Evolutionary conservation across 2,329 filamentous ascomycete genomes (phyloP).

Genomic region (Tolypocladium ophioglossoides): DNA sequence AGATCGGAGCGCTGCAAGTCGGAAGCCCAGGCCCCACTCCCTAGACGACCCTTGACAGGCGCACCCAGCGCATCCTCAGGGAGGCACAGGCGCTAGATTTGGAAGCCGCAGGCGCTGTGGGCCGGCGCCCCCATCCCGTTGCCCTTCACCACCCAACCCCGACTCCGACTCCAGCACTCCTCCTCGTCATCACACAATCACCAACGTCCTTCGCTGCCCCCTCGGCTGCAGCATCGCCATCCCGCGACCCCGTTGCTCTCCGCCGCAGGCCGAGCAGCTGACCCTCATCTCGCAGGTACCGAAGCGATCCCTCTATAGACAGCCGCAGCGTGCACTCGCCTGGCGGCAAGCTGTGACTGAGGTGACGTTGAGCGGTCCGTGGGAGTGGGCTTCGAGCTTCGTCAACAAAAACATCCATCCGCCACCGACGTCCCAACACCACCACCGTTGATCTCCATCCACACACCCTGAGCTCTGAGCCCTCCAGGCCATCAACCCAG

Average conservation of each 20-base stretch:
- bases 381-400: neutral
- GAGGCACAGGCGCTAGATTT: too few relatives aligned
- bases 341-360: neutral
- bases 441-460: neutral
- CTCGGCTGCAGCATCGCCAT: slow-evolving; percentile 1
- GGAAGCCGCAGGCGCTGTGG: neutral
- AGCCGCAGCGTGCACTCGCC: neutral
- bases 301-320: neutral
- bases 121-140: neutral
- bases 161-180: neutral
- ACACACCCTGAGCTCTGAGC: slow-evolving; percentile 1
- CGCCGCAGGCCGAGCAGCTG: neutral
- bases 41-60: too few relatives aligned
- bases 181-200: neutral
- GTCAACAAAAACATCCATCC: slow-evolving; percentile 1
- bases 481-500: slow-evolving; percentile 10
- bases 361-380: neutral
- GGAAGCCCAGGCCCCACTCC: neutral
- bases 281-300: neutral
- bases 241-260: slow-evolving; percentile 1
- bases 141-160: neutral
- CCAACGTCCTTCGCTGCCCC: neutral
- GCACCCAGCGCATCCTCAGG: too few relatives aligned
- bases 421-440: neutral
- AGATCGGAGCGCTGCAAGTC: neutral